Evolutionary conservation across 2,329 filamentous ascomycete genomes (phyloP).

Genomic region (Fusarium buharicum): DNA sequence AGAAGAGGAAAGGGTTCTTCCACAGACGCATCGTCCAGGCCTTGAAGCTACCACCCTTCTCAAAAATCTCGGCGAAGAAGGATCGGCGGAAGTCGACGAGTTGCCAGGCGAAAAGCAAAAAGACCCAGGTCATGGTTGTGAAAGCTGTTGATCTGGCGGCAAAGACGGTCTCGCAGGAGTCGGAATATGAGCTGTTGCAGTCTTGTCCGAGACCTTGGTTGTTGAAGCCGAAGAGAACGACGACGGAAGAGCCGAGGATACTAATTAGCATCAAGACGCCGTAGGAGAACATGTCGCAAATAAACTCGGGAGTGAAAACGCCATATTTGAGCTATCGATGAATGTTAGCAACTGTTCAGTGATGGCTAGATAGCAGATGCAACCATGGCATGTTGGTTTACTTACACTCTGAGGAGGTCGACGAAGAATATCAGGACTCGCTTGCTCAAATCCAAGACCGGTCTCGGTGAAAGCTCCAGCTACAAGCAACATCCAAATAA

Average conservation of each 20-base stretch:
- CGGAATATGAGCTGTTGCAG: conserved; percentile 66
- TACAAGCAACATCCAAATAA: conserved; percentile 80
- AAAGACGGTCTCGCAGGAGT: conserved; percentile 67
- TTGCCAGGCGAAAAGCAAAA: conserved; percentile 76
- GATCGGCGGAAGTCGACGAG: conserved; percentile 72
- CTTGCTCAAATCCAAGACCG: conserved; percentile 75
- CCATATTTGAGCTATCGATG: conserved; percentile 55
- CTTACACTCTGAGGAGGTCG: conserved; percentile 62
- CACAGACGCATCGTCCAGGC: conserved; percentile 67
- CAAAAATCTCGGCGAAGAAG: conserved; percentile 69
- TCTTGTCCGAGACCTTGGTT: conserved; percentile 66
- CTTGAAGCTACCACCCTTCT: conserved; percentile 54
- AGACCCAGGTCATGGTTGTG: conserved; percentile 74
- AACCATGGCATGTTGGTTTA: not conserved
- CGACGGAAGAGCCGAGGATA: conserved; percentile 65
- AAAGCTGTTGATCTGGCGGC: conserved; percentile 73
- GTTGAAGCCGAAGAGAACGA: conserved; percentile 65
- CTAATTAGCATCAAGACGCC: conserved; percentile 72
- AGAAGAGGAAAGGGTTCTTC: conserved; percentile 65
- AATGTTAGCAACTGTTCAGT: not conserved
- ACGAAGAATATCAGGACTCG: conserved; percentile 72
- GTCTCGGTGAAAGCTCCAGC: conserved; percentile 77
- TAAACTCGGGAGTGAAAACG: conserved; percentile 72
- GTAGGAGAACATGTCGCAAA: conserved; percentile 71
- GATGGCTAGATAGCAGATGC: no score